Percentiles rank a stretch among this genome's conserved stretches.
These are phyloP conservation scores for Alternaria infectoria DNA, from an alignment of 2,329 filamentous ascomycete genomes.

Conservation along the genomic window DNA sequence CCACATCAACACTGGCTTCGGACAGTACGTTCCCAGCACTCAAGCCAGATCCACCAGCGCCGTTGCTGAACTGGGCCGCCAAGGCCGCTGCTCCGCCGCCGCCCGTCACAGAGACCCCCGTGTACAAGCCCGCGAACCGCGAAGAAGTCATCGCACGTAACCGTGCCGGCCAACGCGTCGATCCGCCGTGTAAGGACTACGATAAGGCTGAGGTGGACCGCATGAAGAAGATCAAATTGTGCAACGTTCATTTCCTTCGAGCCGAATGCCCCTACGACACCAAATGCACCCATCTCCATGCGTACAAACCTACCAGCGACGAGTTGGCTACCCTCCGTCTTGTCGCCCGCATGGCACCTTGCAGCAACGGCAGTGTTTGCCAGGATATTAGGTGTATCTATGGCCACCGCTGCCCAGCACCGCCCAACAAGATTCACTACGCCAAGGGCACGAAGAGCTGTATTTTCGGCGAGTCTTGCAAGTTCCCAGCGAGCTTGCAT, in stretches of 20 bases:
- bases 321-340: constrained; percentile 63
- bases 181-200: constrained; percentile 57
- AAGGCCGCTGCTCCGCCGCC: constrained; percentile 46
- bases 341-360: constrained; percentile 68
- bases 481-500: constrained; percentile 64
- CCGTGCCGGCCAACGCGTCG: constrained; percentile 65
- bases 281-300: constrained; percentile 62
- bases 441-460: constrained; percentile 61
- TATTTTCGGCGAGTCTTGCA: constrained; percentile 64
- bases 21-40: constrained; percentile 15
- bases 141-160: constrained; percentile 60
- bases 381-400: constrained; percentile 68
- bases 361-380: constrained; percentile 63
- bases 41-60: constrained; percentile 8
- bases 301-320: constrained; percentile 59
- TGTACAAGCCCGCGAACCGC: constrained; percentile 34
- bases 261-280: constrained; percentile 63
- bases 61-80: constrained; percentile 38
- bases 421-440: constrained; percentile 43
- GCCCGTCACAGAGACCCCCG: constrained; percentile 21
- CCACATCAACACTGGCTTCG: constrained; percentile 37
- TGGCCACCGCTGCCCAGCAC: constrained; percentile 67
- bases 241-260: constrained; percentile 67
- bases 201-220: constrained; percentile 64
- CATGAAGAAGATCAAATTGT: constrained; percentile 67